Base-by-base conservation (phyloP, 768 basidiomycete species). In the Amanita rimosa region DNA sequence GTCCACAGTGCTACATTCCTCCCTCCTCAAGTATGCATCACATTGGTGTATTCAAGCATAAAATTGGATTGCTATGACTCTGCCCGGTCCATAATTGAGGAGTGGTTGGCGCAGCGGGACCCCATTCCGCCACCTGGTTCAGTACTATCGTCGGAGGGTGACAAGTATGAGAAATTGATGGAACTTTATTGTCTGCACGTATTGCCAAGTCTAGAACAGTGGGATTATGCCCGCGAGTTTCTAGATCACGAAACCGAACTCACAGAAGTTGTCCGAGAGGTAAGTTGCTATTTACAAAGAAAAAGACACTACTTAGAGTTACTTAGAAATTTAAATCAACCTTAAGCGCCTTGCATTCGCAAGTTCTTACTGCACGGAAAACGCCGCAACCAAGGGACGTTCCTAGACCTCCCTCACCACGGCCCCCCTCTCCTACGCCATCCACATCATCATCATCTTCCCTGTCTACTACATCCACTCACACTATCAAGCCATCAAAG, bases 171-270 rank as follows among this genome's bases (percentile, higher is more conserved):
- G 48, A 86, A 84, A 58, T 74, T 88, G 7, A 58, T 91, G 40
- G 86, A 89, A 54, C 61, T 87, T 9, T 92, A 91, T 62, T 81
- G 79, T 55, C 66, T 89, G 13, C 79, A 82, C 50, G 65, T 91
- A 31, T 63, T 92, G 31, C 84, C 88, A 0, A 76, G 76, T 41
- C 60, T 91, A 22, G 77, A 76, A 42, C 81, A 87, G 57, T 91
- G 88, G 88, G 79, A 81, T 16, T 87, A 88, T 56, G 85, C 82
- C 13, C 71, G 67, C 45, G 85, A 87, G 54, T 90, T 89, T 58
- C 58, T 92, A 50, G 68, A 75, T 35, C 85, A 84, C 54, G 88
- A 91, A 58, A 67, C 67, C 21, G 85, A 90, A 57, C 67, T 91
- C 22, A 55, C 72, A 14, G 54, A 60, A 1, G 64, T 69, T 16